Percentiles rank a stretch among this genome's conserved stretches.
These are phyloP conservation scores for Penicillium sp. DNA, from an alignment of 2,329 filamentous ascomycete species.

Conservation along the genomic window DNA sequence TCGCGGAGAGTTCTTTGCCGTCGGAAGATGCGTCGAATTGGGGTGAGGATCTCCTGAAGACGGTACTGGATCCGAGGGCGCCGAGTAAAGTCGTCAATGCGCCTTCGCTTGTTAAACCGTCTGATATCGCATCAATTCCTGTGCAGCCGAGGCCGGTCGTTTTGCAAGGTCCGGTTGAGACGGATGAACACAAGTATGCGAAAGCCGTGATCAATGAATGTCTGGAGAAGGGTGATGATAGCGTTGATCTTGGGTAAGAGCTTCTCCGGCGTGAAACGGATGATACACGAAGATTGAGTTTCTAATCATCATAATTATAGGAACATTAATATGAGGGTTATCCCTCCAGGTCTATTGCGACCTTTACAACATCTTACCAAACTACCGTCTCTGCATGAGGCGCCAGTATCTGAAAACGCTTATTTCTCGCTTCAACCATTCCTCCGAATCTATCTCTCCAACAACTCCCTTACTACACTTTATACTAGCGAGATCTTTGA, in stretches of 20 bases:
- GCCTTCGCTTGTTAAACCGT: background rate
- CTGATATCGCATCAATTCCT: background rate
- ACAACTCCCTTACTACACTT: slow-evolving; percentile 48
- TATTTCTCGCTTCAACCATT: slow-evolving; percentile 50
- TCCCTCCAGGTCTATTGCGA: slow-evolving; percentile 43
- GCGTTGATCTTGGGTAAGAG: slow-evolving; percentile 53
- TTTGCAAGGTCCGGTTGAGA: slow-evolving; percentile 37
- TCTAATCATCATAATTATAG: slow-evolving; percentile 27
- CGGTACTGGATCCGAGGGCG: slow-evolving; percentile 27
- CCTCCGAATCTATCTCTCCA: slow-evolving; percentile 51
- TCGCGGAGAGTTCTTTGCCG: slow-evolving; percentile 39
- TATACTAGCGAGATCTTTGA: slow-evolving; percentile 50
- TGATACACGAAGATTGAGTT: slow-evolving; percentile 1
- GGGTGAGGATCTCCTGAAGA: slow-evolving; percentile 47
- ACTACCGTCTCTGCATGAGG: slow-evolving; percentile 41
- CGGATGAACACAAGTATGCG: slow-evolving; percentile 46
- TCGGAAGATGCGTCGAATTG: slow-evolving; percentile 45
- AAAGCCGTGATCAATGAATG: slow-evolving; percentile 48
- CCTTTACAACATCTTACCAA: slow-evolving; percentile 50
- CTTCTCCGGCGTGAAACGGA: background rate
- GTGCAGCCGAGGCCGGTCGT: slow-evolving; percentile 25
- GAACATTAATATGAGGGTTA: slow-evolving; percentile 37
- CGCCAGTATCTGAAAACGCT: slow-evolving; percentile 45
- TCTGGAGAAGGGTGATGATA: slow-evolving; percentile 52
- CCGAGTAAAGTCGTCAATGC: slow-evolving; percentile 12